Evolutionary conservation across 805 yeast species (phyloP), one percentile per base, ranked within the genome.

Genomic region (Candida silvicultrix): DNA sequence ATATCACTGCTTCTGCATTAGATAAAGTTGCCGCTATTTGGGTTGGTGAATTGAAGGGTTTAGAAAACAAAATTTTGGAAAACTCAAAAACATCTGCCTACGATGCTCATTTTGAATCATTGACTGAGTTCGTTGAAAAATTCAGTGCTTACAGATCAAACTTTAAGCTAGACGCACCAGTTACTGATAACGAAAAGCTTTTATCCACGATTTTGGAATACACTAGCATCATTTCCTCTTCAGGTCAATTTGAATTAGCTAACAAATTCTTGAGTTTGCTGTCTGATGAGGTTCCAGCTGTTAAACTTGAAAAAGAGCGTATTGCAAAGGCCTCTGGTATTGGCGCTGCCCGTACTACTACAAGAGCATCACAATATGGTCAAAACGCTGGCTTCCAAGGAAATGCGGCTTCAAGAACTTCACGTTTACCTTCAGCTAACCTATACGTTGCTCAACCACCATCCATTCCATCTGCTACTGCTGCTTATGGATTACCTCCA

Each of bases 161-260:
- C 38, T 60, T 75, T 32, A 67, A 67, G 41, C 55, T 47, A 35
- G 63, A 60, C 29, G 58, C 63, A 0, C 56, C 59, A 36, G 45
- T 56, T 22, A 31, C 48, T 21, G 60, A 57, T 32, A 35, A 48
- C 42, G 64, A 67, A 51, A 52, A 62, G 51, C 52, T 71, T 31
- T 58, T 70, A 43, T 49, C 69, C 35, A 82, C 83, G 2, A 80
- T 87, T 50, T 72, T 88, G 52, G 98, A 94, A 65, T 94, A 85
- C 64, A 82, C 95, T 40, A 81, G 79, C 53, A 70, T 85, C 49
- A 81, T 89, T 46, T 84, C 96, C 4, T 80, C 89, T 23, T 81
- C 75, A 59, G 98, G 97, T 23, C 81, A 86, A 52, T 82, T 88
- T 55, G 95, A 84, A 10, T 69, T 92, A 53, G 97, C 98, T 2